Evolutionary conservation across 2,329 filamentous ascomycete species (phyloP).

Genomic region (Arthrinium puccinioides): DNA sequence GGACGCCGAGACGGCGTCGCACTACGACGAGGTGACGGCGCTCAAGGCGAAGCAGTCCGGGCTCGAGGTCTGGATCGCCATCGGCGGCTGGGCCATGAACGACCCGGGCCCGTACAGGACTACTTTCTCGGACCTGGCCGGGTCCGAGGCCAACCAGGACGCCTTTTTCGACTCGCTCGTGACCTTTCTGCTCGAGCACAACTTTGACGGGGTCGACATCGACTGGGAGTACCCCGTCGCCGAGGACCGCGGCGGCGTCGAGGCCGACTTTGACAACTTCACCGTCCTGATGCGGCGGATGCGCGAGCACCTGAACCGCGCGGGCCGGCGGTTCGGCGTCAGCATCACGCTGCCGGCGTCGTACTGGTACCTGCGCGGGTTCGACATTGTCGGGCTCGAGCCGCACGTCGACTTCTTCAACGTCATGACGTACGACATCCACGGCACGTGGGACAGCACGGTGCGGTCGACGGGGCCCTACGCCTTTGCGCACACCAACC

Average conservation of each 20-base stretch:
- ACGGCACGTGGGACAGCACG: constrained; percentile 24
- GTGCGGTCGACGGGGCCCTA: constrained; percentile 16
- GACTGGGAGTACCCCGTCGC: constrained; percentile 30
- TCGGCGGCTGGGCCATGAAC: constrained; percentile 27
- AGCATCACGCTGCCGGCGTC: constrained; percentile 5
- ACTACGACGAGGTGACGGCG: constrained; percentile 4
- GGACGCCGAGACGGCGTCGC: constrained; percentile 5
- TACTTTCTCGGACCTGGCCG: constrained; percentile 12
- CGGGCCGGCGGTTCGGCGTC: constrained; percentile 1
- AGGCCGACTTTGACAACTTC: constrained; percentile 10
- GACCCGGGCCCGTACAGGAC: constrained; percentile 14
- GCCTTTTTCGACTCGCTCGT: constrained; percentile 7
- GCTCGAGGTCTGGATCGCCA: constrained; percentile 21
- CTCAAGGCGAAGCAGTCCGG: constrained; percentile 14
- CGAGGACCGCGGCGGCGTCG: constrained; percentile 9
- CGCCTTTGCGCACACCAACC: constrained; percentile 29
- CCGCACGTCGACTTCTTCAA: constrained; percentile 23
- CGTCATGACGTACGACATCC: constrained; percentile 30
- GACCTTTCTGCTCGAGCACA: constrained; percentile 10
- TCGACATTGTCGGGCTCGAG: constrained; percentile 4
- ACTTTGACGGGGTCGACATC: constrained; percentile 16
- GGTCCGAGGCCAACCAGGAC: constrained; percentile 5
- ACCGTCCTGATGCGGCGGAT: constrained; percentile 39
- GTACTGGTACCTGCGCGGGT: constrained; percentile 3
- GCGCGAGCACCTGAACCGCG: neutral